Conservation (phyloP, 208 protist genomes). For the Lotmaria passim region DNA sequence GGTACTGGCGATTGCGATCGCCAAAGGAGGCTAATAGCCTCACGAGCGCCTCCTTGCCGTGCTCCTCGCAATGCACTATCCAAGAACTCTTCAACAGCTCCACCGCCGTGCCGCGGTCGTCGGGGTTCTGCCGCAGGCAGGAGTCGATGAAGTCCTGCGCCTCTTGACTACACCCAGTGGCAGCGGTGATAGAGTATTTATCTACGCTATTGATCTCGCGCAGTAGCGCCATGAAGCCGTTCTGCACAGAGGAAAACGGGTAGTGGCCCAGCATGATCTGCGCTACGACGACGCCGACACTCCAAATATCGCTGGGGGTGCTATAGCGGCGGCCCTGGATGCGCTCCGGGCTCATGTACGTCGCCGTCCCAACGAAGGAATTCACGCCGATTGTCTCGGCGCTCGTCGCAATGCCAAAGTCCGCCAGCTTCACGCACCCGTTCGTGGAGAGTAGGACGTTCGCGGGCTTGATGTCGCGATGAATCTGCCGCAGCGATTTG, state of each 20-base stretch:
- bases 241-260: constrained; percentile 62
- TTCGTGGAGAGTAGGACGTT: constrained; percentile 88
- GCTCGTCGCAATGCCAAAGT: constrained; percentile 89
- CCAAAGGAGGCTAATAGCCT: constrained; percentile 53
- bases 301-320: constrained; percentile 90
- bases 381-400: constrained; percentile 83
- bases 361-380: constrained; percentile 88
- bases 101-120: constrained; percentile 56
- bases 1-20: constrained; percentile 49
- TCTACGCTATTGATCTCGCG: constrained; percentile 69
- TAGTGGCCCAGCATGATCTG: constrained; percentile 77
- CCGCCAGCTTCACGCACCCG: constrained; percentile 77
- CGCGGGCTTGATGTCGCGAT: constrained; percentile 88
- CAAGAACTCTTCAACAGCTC: constrained; percentile 74
- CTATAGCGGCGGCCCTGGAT: constrained; percentile 79
- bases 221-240: constrained; percentile 85
- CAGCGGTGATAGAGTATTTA: constrained; percentile 46
- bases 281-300: constrained; percentile 79
- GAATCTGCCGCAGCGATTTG: constrained; percentile 82
- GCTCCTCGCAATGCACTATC: constrained; percentile 71
- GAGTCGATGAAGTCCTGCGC: constrained; percentile 74
- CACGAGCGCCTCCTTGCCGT: constrained; percentile 59
- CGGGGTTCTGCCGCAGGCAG: constrained; percentile 70
- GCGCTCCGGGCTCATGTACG: constrained; percentile 90
- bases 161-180: constrained; percentile 60